These are phyloP conservation scores for Barnettozyma hawaiiensis DNA, from an alignment of 1,139 yeast genomes.

Conservation along the genomic window DNA sequence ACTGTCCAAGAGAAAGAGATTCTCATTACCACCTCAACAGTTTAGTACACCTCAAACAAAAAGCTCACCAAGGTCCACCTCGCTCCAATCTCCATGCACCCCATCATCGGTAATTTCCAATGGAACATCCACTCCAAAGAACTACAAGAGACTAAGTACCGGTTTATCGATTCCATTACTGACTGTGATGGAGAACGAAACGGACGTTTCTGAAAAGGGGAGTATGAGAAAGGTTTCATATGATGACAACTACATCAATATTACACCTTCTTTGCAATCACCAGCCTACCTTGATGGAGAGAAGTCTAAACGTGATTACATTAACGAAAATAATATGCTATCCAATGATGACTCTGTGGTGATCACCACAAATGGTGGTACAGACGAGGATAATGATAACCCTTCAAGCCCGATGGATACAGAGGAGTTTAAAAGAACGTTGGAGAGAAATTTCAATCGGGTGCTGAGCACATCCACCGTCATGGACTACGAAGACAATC, in stretches of 20 bases:
- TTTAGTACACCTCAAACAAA: conserved; percentile 2
- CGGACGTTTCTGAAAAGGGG: conserved; percentile 5
- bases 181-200: conserved; percentile 25
- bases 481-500: not conserved
- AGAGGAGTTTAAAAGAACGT: conserved; percentile 16
- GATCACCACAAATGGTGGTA: conserved; percentile 9
- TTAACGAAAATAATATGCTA: conserved; percentile 13
- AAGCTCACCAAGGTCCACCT: conserved; percentile 13
- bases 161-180: conserved; percentile 25
- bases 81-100: conserved; percentile 9
- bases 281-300: conserved; percentile 3
- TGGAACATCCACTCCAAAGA: conserved; percentile 6
- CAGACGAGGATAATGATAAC: conserved; percentile 4
- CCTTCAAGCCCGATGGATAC: conserved; percentile 4
- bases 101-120: conserved; percentile 9
- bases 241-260: conserved; percentile 23
- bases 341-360: conserved; percentile 25
- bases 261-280: conserved; percentile 10
- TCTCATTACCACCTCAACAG: conserved; percentile 15
- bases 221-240: conserved; percentile 16
- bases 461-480: conserved; percentile 13
- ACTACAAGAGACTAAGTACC: conserved; percentile 23
- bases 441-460: conserved; percentile 21
- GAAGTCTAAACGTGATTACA: conserved; percentile 11
- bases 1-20: conserved; percentile 17